Conservation (phyloP, 495 filamentous ascomycete genomes). For the Bacidia gigantensis region DNA sequence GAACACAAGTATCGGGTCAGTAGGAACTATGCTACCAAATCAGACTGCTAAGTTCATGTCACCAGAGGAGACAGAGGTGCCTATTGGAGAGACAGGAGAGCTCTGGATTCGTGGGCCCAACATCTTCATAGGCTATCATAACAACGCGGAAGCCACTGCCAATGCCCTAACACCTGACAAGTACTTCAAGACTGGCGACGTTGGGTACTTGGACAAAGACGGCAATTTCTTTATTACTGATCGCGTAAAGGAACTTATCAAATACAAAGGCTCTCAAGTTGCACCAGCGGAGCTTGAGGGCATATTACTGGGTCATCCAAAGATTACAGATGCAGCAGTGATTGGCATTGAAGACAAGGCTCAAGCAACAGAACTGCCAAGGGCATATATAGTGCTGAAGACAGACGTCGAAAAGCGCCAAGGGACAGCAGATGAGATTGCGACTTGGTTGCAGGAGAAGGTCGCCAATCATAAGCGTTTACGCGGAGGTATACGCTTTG, state of each 20-base stretch:
- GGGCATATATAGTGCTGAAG: conserved; percentile 64
- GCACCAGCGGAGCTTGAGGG: conserved; percentile 79
- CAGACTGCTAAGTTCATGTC: conserved; percentile 73
- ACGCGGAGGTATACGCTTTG: conserved; percentile 68
- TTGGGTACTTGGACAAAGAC: conserved; percentile 44
- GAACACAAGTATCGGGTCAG: conserved; percentile 62
- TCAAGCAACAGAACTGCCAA: conserved; percentile 66
- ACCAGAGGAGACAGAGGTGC: conserved; percentile 43
- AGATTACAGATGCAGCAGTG: conserved; percentile 75
- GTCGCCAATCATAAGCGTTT: conserved; percentile 64
- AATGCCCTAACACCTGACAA: conserved; percentile 45
- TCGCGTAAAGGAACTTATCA: conserved; percentile 83
- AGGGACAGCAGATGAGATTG: conserved; percentile 46
- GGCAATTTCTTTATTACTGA: conserved; percentile 65
- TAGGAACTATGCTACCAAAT: conserved; percentile 68
- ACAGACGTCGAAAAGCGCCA: conserved; percentile 38
- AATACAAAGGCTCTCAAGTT: conserved; percentile 78
- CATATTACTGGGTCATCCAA: conserved; percentile 52
- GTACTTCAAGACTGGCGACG: conserved; percentile 54
- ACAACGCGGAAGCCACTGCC: conserved; percentile 51
- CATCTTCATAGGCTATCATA: conserved; percentile 62
- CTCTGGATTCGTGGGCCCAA: conserved; percentile 47
- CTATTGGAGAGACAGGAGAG: conserved; percentile 50
- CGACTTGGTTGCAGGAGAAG: conserved; percentile 45
- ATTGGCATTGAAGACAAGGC: conserved; percentile 60